Base-by-base conservation (phyloP, 139 green algal genomes). In the Yamagishiella unicocca region DNA sequence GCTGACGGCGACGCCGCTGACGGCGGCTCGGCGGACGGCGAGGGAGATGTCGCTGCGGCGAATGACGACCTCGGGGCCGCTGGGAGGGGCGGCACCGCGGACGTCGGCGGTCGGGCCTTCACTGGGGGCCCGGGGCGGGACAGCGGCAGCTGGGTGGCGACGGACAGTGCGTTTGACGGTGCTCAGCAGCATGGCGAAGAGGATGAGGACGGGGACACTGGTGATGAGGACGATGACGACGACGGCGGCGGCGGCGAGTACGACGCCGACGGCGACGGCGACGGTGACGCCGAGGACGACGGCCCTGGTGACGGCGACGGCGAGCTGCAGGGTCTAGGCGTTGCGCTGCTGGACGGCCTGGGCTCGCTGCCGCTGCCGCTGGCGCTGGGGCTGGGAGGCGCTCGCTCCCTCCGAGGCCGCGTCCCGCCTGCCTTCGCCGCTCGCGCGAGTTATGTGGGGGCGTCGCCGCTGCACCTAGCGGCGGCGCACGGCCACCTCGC, bases 401-500 rank as follows among this genome's bases (percentile, higher is more conserved):
- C 33, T 8, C 46, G 31, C 38, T 66, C 21, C 22, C 35, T 4
- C 3, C 50, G 79, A 40, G 24, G 42, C n/a, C 40, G 42, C 31
- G 79, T 76, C n/a, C 29, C 62, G 29, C 40, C 79, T 4, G 54
- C 42, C 19, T 64, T 76, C 19, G 79, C 61, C 1, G n/a, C 12
- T 43, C 61, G 31, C 2, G 31, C 45, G 22, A 40, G 31, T 2
- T 77, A 67, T 21, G 24, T 40, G 2, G 80, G 70, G n/a, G 83
- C 53, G 29, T 61, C 83, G 7, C 33, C 83, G 68, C 70, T 88
- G 37, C 83, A 88, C 50, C 70, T 82, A 27, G 83, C 83, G 38
- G 83, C 72, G 19, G 45, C 55, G 19, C 40, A 88, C 53, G 83
- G 83, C 6, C 83, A 88, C 40, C 0, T 12, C 21, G 38, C 22